A percentile compares a stretch with the other conserved stretches of the same genome.
Conservation (phyloP, 2,329 filamentous ascomycete genomes). For the Apiospora malaysiana region DNA sequence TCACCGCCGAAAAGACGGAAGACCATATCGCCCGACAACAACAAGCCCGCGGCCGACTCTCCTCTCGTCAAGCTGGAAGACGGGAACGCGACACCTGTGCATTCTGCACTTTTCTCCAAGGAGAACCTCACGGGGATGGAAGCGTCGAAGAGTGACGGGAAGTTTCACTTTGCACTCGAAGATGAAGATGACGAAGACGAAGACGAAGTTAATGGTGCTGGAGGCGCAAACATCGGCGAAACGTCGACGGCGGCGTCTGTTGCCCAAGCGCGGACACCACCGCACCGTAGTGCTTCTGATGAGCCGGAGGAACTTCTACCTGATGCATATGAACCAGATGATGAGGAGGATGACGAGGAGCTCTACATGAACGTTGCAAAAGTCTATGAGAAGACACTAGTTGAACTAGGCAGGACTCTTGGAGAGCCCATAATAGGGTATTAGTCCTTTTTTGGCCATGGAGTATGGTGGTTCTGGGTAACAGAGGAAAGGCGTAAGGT, state of each 20-base stretch:
- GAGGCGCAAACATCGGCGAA: not conserved
- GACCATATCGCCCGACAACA: not conserved
- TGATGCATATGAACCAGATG: slow-evolving; percentile 20
- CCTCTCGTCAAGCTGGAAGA: slow-evolving; percentile 22
- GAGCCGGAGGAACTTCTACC: not conserved
- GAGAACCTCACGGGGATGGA: slow-evolving; percentile 3
- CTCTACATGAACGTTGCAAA: slow-evolving; percentile 73
- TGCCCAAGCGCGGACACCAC: slow-evolving; percentile 14
- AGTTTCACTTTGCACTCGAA: slow-evolving; percentile 39
- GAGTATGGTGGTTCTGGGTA: not conserved
- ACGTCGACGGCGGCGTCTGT: not conserved
- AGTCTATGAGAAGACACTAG: slow-evolving; percentile 81
- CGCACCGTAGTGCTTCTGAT: not conserved
- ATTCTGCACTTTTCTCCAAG: not conserved
- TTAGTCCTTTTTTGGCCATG: not conserved
- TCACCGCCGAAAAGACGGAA: slow-evolving; percentile 27
- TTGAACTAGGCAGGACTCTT: slow-evolving; percentile 73
- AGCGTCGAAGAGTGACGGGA: slow-evolving; percentile 22
- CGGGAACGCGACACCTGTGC: not conserved
- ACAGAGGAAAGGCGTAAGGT: not conserved
- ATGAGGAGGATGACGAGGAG: slow-evolving; percentile 38
- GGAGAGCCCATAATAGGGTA: slow-evolving; percentile 45
- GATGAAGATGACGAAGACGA: slow-evolving; percentile 30
- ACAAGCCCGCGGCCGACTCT: not conserved
- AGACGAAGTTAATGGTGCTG: slow-evolving; percentile 17